Evolutionary conservation across 306 rosid genomes (phyloP), one percentile per base, ranked within the genome.

Genomic region (Citrullus mucosospermus): DNA sequence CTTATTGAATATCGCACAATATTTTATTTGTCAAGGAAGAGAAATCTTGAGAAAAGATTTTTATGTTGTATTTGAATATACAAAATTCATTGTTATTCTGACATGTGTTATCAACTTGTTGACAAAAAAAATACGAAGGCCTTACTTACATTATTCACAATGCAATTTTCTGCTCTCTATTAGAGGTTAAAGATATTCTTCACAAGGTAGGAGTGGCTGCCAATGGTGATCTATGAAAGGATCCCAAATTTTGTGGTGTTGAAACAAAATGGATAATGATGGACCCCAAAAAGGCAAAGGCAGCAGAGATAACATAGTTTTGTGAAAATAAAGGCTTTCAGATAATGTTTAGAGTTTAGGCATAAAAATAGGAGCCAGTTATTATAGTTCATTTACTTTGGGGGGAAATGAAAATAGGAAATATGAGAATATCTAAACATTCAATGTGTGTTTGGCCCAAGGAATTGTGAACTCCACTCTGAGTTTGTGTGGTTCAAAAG

Each of bases 191-290:
- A 72, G 60, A 50, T 46, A 70, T 46, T 43, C 74, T 48, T 70
- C 76, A 39, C 15, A 12, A 13, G 76, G 76, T 4, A 32, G 36
- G 48, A 28, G 78, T 74, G 62, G 63, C 78, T 32, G 62, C 13
- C 62, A 74, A 15, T 73, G 38, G 43, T n/a, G n/a, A n/a, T n/a
- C 20, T 34, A 48, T 69, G 55, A 25, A 71, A 48, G 46, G 54
- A 10, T 73, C 46, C 78, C 46, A 51, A 50, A 71, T 16, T 53
- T 73, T 51, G 78, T 73, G 78, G 48, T 73, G 62, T 73, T 73
- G 30, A 50, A 51, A 60, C 62, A 50, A 54, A 54, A 54, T 32
- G 78, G 78, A 74, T 74, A 74, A 74, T 9, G 78, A 51, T 32
- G 78, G 53, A 53, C 78, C 78, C 48, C 62, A 54, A 17, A 25